These are phyloP conservation scores for Trichomonascus vanleenenianus DNA, from an alignment of 805 yeast genomes.

Conservation along the genomic window DNA sequence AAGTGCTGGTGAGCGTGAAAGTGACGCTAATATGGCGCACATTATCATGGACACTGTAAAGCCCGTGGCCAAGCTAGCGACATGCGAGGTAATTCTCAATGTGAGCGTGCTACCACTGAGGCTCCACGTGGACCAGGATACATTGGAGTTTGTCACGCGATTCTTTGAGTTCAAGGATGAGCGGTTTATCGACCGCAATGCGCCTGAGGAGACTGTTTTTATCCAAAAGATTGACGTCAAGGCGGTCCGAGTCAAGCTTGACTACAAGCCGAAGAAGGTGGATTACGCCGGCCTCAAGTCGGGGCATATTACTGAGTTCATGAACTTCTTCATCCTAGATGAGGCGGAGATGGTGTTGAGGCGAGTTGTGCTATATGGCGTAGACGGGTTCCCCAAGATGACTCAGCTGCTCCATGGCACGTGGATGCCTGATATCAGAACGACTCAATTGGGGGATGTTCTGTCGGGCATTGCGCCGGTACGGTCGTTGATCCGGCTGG, in stretches of 20 bases:
- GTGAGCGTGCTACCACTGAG: slow-evolving; percentile 63
- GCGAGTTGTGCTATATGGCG: slow-evolving; percentile 60
- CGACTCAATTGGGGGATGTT: slow-evolving; percentile 74
- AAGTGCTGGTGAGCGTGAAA: slow-evolving; percentile 62
- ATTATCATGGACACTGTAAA: slow-evolving; percentile 49
- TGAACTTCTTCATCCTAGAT: slow-evolving; percentile 83
- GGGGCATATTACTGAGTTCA: slow-evolving; percentile 78
- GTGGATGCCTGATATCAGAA: slow-evolving; percentile 84
- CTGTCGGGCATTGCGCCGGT: slow-evolving; percentile 81
- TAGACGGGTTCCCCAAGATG: slow-evolving; percentile 63
- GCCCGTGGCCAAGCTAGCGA: slow-evolving; percentile 57
- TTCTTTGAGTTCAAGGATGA: slow-evolving; percentile 77
- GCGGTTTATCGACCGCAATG: slow-evolving; percentile 38
- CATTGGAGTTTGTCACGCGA: slow-evolving; percentile 72
- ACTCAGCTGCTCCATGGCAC: slow-evolving; percentile 48
- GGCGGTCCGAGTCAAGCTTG: slow-evolving; percentile 56
- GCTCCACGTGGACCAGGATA: slow-evolving; percentile 87
- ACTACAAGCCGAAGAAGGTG: slow-evolving; percentile 85
- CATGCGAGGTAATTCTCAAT: slow-evolving; percentile 54
- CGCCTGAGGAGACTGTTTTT: slow-evolving; percentile 53
- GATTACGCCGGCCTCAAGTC: slow-evolving; percentile 80
- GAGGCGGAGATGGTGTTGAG: slow-evolving; percentile 69
- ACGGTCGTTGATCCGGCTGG: slow-evolving; percentile 65
- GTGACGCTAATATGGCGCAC: slow-evolving; percentile 55
- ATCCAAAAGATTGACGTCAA: slow-evolving; percentile 52